Conservation (phyloP, 192 early-diverging fungal genomes). For the Linnemannia exigua region DNA sequence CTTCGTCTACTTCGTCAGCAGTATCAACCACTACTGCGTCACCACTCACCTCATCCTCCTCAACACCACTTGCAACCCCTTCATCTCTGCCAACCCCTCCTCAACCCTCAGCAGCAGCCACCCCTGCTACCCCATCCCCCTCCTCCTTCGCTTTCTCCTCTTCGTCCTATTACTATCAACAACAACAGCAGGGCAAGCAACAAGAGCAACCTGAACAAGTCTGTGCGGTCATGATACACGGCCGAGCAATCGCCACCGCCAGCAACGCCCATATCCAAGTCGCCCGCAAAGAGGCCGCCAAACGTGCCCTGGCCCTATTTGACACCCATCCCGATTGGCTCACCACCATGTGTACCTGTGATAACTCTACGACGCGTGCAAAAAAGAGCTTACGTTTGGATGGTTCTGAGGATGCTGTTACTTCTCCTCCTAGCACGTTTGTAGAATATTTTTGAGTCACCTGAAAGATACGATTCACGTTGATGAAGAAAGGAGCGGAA, state of each 20-base stretch:
- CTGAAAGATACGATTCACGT: too few species aligned
- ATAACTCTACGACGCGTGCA: not conserved
- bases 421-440: not conserved
- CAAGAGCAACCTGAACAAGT: not conserved
- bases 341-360: slow-evolving; percentile 43
- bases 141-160: not conserved
- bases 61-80: not conserved
- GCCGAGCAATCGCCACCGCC: not conserved
- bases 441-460: not conserved
- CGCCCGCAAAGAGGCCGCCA: slow-evolving; percentile 56
- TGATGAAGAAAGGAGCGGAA: too few species aligned
- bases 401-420: not conserved
- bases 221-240: slow-evolving; percentile 19
- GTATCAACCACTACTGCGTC: not conserved
- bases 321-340: slow-evolving; percentile 47
- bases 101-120: not conserved
- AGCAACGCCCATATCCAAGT: slow-evolving; percentile 17
- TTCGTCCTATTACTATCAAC: not conserved
- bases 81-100: not conserved
- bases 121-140: too few species aligned
- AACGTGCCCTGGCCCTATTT: slow-evolving; percentile 29
- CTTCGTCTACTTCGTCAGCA: not conserved
- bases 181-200: not conserved
- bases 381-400: not conserved
- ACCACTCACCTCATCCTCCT: not conserved